Evolutionary conservation across 164 flowering plant species (phyloP), one percentile per base, ranked within the genome.

Genomic region (Amborella trichopoda): DNA sequence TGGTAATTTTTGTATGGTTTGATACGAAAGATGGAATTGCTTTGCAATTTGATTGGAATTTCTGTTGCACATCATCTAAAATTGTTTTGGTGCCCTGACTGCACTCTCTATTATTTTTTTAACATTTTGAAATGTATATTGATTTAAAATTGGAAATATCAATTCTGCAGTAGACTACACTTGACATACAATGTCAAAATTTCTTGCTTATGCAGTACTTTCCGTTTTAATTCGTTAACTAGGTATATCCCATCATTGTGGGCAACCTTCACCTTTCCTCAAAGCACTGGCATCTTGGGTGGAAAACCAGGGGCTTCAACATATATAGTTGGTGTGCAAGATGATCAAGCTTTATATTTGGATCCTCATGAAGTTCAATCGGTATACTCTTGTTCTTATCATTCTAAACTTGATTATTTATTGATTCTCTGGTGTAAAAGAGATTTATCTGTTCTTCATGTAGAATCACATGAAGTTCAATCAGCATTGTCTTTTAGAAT

Each of bases 241-340:
- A 88, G 95, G 80, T 90, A 90, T 55, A 64, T 86, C 49, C 94
- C 96, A 44, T 68, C 71, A n/a, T 55, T 91, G 65, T 62, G 56
- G 40, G 68, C 71, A 45, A 91, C 90, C 25, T 91, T 83, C 61
- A 69, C 75, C 17, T 91, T 91, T 62, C 94, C 94, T 25, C 98
- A 91, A 56, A 81, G 95, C 66, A 80, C 87, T 57, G 98, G 98
- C 45, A 77, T 91, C 53, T 55, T 87, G 68, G 98, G 98, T 57
- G 98, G 98, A 48, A 83, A 78, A 68, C 93, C 98, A 46, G 96
- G 98, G 54, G 79, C 75, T 30, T 91, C 98, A 28, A 87, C 96
- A 40, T 91, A 91, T 50, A 77, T 91, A 54, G 68, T 84, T 55
- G 98, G 98, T 17, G 80, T 84, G 53, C 98, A 91, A 67, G 96